These are phyloP conservation scores for Verticillium nubilum DNA, from an alignment of 2,329 filamentous ascomycete genomes.

Conservation along the genomic window DNA sequence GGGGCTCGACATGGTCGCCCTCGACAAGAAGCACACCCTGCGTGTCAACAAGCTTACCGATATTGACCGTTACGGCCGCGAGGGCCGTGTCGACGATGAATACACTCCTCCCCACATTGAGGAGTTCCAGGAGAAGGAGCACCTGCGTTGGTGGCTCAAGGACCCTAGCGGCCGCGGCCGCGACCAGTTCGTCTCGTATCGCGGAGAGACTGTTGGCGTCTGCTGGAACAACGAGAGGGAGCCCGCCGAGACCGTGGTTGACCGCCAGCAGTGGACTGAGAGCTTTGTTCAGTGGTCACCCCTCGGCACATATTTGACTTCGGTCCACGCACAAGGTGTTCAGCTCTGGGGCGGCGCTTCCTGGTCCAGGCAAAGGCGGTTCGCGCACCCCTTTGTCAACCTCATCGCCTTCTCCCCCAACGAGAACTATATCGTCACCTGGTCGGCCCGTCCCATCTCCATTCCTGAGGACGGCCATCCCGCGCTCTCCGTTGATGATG, in stretches of 20 bases:
- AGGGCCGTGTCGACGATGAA: slow-evolving; percentile 88
- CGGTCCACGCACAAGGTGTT: slow-evolving; percentile 91
- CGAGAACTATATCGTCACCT: slow-evolving; percentile 92
- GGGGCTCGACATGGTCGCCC: slow-evolving; percentile 75
- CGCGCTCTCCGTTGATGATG: slow-evolving; percentile 81
- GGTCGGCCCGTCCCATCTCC: slow-evolving; percentile 90
- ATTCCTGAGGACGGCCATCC: slow-evolving; percentile 85
- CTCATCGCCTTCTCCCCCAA: slow-evolving; percentile 90
- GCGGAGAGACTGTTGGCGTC: slow-evolving; percentile 84
- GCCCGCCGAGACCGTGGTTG: slow-evolving; percentile 78
- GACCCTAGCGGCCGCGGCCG: slow-evolving; percentile 75
- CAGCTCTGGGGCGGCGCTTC: slow-evolving; percentile 92
- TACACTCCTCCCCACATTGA: slow-evolving; percentile 79
- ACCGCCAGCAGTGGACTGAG: slow-evolving; percentile 95
- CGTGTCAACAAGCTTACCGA: slow-evolving; percentile 98
- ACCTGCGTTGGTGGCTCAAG: slow-evolving; percentile 87
- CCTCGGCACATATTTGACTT: slow-evolving; percentile 87
- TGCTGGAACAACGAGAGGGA: slow-evolving; percentile 99
- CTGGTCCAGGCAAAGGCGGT: slow-evolving; percentile 87
- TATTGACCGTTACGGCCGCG: slow-evolving; percentile 90
- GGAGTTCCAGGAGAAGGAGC: slow-evolving; percentile 86
- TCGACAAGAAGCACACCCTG: slow-evolving; percentile 96
- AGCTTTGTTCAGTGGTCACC: slow-evolving; percentile 98
- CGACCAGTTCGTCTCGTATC: slow-evolving; percentile 94
- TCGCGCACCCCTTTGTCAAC: slow-evolving; percentile 93